phyloP scores from a whole-genome alignment of 2,329 filamentous ascomycete species.

The Penicillium sp. region DNA sequence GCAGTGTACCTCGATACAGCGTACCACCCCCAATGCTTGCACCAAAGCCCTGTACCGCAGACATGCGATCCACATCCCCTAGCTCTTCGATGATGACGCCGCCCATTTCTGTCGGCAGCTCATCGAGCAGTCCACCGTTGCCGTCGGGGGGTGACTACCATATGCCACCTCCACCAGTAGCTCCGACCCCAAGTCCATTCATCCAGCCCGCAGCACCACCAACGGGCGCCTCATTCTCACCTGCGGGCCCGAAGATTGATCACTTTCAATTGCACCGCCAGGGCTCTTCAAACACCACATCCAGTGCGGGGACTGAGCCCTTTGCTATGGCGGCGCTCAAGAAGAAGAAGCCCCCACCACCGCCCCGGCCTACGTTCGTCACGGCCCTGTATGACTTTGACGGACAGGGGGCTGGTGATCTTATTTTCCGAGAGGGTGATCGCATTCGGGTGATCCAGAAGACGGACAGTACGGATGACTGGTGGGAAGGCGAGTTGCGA shows the following conservation, averaged over 20 bases:
- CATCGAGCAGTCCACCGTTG: slow-evolving; percentile 20
- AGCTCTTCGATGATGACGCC: slow-evolving; percentile 34
- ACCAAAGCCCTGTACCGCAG: slow-evolving; percentile 28
- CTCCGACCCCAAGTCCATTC: slow-evolving; percentile 14
- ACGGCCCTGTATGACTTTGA: slow-evolving; percentile 76
- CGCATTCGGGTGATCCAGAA: slow-evolving; percentile 76
- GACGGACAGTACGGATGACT: slow-evolving; percentile 79
- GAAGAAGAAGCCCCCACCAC: slow-evolving; percentile 78
- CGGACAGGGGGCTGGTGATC: slow-evolving; percentile 69
- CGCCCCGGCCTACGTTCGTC: slow-evolving; percentile 64
- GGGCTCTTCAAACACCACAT: slow-evolving; percentile 40
- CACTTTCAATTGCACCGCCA: slow-evolving; percentile 36
- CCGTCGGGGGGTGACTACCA: slow-evolving; percentile 22
- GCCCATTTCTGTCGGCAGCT: slow-evolving; percentile 23
- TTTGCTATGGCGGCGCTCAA: slow-evolving; percentile 53
- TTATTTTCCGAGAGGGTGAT: slow-evolving; percentile 77
- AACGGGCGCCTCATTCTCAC: slow-evolving; percentile 30
- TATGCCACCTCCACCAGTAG: slow-evolving; percentile 17
- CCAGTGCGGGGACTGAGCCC: slow-evolving; percentile 41
- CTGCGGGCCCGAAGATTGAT: slow-evolving; percentile 38
- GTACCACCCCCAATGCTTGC: slow-evolving; percentile 32
- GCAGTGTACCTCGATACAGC: slow-evolving; percentile 31
- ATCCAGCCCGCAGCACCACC: slow-evolving; percentile 8
- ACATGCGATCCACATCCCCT: slow-evolving; percentile 30
- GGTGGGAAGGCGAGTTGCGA: slow-evolving; percentile 80